Conservation (phyloP, 148 eudicot genomes). For the Beta vulgaris region DNA sequence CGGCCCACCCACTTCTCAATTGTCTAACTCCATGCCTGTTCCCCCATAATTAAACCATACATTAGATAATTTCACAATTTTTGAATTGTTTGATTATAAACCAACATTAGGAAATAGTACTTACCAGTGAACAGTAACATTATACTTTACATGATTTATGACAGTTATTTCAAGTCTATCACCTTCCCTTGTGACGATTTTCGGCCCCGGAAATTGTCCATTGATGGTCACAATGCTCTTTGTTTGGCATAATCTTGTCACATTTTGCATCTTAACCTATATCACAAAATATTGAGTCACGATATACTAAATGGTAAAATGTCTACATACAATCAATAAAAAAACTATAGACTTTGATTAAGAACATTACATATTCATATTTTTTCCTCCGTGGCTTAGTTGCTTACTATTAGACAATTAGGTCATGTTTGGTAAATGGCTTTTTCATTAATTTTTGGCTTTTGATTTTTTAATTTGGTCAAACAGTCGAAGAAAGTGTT, state of each 20-base stretch:
- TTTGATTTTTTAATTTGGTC: too few species aligned
- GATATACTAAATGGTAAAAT: background rate
- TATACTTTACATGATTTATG: conserved; percentile 30
- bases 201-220: conserved; percentile 35
- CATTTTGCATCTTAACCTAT: conserved; percentile 32
- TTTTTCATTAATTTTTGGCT: too few species aligned
- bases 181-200: conserved; percentile 31
- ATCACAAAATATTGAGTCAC: background rate
- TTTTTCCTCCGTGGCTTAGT: too few species aligned
- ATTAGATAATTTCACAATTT: background rate
- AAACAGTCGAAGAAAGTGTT: too few species aligned
- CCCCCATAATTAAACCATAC: background rate
- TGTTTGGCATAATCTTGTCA: conserved; percentile 28
- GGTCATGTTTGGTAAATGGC: too few species aligned
- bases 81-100: background rate
- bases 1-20: conserved; percentile 28
- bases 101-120: background rate
- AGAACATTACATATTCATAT: too few species aligned
- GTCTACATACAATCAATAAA: too few species aligned
- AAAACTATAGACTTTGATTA: too few species aligned
- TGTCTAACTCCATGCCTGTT: conserved; percentile 29
- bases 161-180: conserved; percentile 31
- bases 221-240: conserved; percentile 37
- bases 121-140: conserved; percentile 38
- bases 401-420: too few species aligned